phyloP scores from a whole-genome alignment of 371 early-diverging fungal species.

The Mucor indicus region DNA sequence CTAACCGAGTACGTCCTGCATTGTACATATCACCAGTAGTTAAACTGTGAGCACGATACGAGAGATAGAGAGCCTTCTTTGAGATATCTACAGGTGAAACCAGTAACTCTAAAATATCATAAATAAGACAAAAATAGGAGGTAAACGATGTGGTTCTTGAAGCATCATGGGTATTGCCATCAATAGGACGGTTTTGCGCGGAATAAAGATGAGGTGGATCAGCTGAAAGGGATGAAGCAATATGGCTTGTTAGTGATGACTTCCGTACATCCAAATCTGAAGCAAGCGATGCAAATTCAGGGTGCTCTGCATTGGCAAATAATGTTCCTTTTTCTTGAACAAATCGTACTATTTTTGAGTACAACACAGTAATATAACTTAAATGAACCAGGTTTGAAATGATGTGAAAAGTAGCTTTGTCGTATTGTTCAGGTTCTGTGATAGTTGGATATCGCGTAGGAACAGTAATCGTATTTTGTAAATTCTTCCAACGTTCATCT shows the following conservation, averaged over 20 bases:
- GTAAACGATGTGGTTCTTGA: too few species aligned
- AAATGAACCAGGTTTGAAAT: constrained; percentile 16
- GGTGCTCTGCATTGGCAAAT: too few species aligned
- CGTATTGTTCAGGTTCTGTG: constrained; percentile 20
- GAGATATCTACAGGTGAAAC: constrained; percentile 5
- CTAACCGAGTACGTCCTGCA: too few species aligned
- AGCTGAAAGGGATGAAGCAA: neutral
- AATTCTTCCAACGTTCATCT: constrained; percentile 8
- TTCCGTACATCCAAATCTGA: constrained; percentile 9
- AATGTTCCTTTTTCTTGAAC: constrained; percentile 8
- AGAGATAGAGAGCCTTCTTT: too few species aligned
- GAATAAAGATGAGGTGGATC: constrained; percentile 3
- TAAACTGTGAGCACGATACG: too few species aligned
- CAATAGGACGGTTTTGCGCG: neutral
- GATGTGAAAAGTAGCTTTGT: constrained; percentile 8
- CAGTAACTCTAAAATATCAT: constrained; percentile 9
- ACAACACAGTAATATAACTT: constrained; percentile 2
- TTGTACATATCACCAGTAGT: too few species aligned
- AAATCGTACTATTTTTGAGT: constrained; percentile 8
- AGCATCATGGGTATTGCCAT: too few species aligned
- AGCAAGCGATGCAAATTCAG: constrained; percentile 2
- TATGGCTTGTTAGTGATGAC: neutral
- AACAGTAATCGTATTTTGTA: neutral
- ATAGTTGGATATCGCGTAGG: constrained; percentile 6
- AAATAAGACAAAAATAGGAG: constrained; percentile 14